Base-by-base conservation (phyloP, 139 green algal genomes). In the Zygnema cylindricum region DNA sequence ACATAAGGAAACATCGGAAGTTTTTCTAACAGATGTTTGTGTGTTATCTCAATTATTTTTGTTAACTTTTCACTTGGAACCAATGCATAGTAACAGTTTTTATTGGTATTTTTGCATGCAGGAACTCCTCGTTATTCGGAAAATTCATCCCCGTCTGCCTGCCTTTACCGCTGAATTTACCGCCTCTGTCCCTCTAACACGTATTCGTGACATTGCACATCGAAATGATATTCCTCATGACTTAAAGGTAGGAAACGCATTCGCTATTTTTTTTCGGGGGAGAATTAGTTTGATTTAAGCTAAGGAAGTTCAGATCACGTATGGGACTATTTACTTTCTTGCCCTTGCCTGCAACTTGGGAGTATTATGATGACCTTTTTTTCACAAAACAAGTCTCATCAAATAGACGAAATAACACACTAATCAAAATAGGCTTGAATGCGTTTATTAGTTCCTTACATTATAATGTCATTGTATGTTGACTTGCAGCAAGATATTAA, bases 141-240 rank as follows among this genome's bases (percentile, higher is more conserved):
- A 87, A 57, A 89, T 93, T 30, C 88, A 93, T 30, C 88, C 91
- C 25, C 43, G 84, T 83, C 94, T 99, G 89, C 97, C 97, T 0
- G 96, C 94, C 81, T 98, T 99, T 93, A 94, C 93, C 33, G 96
- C 93, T 39, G 93, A 96, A 30, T 99, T 98, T 93, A 97, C 95
- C 0, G 84, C 93, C 71, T 94, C 87, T 39, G 94, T 95, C 71
- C 97, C 97, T 0, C 94, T 99, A 55, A 99, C 97, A 0, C 94
- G 97, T 86, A 99, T 99, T 91, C 93, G 97, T 0, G 97, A 99
- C 94, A 98, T 99, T 41, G 97, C 97, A 0, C 97, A 99, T 93
- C 92, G 93, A 69, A 90, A 90, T 78, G 94, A 94, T 82, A 82
- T 94, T 49, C 85, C 92, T 11, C 93, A 95, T 81, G 84, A 93